A percentile compares a stretch with the other conserved stretches of the same genome.
These are phyloP conservation scores for Aulographum hederae DNA, from an alignment of 2,329 filamentous ascomycete species.

Conservation along the genomic window DNA sequence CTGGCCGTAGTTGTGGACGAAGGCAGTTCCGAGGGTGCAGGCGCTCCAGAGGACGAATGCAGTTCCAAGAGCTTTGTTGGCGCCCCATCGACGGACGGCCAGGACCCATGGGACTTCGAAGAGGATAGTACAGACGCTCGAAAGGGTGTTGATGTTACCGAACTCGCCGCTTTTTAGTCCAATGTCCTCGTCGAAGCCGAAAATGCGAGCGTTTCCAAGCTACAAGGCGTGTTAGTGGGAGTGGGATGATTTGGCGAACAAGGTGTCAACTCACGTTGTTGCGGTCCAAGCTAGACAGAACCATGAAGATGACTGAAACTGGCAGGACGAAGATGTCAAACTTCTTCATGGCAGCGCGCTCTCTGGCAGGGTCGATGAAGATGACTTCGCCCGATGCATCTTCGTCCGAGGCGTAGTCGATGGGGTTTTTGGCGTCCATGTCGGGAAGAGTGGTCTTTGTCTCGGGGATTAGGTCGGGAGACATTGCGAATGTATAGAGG, in stretches of 20 bases:
- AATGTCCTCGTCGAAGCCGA: too few relatives aligned
- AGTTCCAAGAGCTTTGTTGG: slow-evolving; percentile 8
- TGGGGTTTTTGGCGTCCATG: slow-evolving; percentile 1
- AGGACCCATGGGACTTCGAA: slow-evolving; percentile 11
- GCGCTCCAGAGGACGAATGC: slow-evolving; percentile 10
- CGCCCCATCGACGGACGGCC: slow-evolving; percentile 10
- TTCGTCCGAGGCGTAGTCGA: slow-evolving; percentile 5
- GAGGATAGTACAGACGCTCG: slow-evolving; percentile 11
- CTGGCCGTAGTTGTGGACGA: slow-evolving; percentile 13
- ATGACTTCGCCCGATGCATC: slow-evolving; percentile 4
- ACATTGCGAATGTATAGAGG: too few relatives aligned
- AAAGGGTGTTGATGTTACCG: too few relatives aligned
- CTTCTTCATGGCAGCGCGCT: slow-evolving; percentile 3
- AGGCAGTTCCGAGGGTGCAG: slow-evolving; percentile 13
- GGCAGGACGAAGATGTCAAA: slow-evolving; percentile 6
- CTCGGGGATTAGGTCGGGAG: too few relatives aligned
- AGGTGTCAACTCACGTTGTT: slow-evolving; percentile 4
- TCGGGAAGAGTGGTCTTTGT: not conserved
- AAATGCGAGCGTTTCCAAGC: slow-evolving; percentile 12
- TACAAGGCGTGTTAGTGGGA: slow-evolving; percentile 1
- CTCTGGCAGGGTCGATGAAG: slow-evolving; percentile 5
- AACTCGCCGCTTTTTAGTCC: too few relatives aligned
- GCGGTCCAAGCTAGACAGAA: slow-evolving; percentile 6
- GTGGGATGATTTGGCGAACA: not conserved
- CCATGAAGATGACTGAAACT: slow-evolving; percentile 4